Evolutionary conservation across 2,329 filamentous ascomycete genomes (phyloP), one percentile per base, ranked within the genome.

Genomic region (Botrytis fabae): DNA sequence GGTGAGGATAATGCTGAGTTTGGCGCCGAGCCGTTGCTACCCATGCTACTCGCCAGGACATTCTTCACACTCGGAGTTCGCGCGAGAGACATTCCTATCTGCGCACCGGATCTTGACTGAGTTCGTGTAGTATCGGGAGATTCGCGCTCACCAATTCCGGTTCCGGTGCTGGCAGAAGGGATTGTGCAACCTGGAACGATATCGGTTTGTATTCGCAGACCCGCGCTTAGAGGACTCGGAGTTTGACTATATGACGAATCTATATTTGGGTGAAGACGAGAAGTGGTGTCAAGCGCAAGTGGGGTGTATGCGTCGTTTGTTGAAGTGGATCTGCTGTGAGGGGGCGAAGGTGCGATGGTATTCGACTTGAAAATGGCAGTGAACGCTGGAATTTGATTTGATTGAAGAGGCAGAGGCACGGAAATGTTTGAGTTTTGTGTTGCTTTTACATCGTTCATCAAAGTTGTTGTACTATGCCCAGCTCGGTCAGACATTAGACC

Each of bases 1-100:
- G 92, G 92, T 72, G 92, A 94, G 10, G 92, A 88, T n/a, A 92
- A 85, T 44, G 87, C 84, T 5, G 92, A 94, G 78, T 88, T 91
- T 20, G 91, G 86, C 2, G 89, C 85, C 54, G 88, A 90, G 25
- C 78, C 77, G 40, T 71, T 79, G 73, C 77, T 80, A 40, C 86
- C 84, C 48, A 89, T 83, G 74, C 84, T 84, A 78, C 83, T 85
- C 62, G 84, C 81, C 28, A 89, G 81, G 64, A 85, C 84, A 62
- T 87, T 85, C 78, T 90, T 90, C 74, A 90, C 81, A 79, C 89
- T 91, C 4, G 89, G 89, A 0, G 89, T 90, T 77, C 89, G 84
- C 35, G 87, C 87, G 28, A 90, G 79, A 9, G 86, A 86, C 61
- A 64, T 63, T 22, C 72, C 82, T 83, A 75, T 75, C 60, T 75